Base-by-base conservation (phyloP, 2,329 filamentous ascomycete species). In the Arachnopeziza araneosa region DNA sequence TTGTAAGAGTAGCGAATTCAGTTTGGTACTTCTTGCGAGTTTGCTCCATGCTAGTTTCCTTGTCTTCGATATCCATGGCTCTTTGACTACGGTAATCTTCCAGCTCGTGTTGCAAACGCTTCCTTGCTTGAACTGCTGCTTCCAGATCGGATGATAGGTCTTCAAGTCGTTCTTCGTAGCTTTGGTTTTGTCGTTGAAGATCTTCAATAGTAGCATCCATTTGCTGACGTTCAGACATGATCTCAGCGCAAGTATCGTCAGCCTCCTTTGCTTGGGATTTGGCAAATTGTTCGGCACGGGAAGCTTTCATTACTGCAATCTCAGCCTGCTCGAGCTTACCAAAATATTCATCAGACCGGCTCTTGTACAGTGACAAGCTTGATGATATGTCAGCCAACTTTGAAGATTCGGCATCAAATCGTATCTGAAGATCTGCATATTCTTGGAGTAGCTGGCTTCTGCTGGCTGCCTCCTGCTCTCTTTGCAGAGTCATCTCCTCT, bases 1-100 rank as follows among this genome's bases (percentile, higher is more conserved):
- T 92, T 56, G 90, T 95, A 54, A 98, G 79, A 3, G 89, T 89
- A 19, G 91, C 89, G 72, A 97, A 91, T 74, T 99, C 93, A 50
- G 88, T 84, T 73, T 98, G 95, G 73, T 98, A 99, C 80, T 98
- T 99, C 80, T 93, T 95, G 70, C 93, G 86, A 51, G 93, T 97
- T 75, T 98, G 93, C 76, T 99, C 95, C 84, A 97, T 90, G 67
- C 90, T 95, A 10, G 88, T 88, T 75, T 98, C 93, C 74, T 95
- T 97, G 75, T 99, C 93, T 75, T 98, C 95, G 59, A 98, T 90
- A 69, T 98, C 95, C 75, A 96, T 96, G 60, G 93, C 93, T 53
- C 93, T 86, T 75, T 97, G 93, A 72, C 88, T 96, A 62, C 95
- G 87, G 78, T 98, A 99, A 75, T 99, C 93, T 75, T 98, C 93